Evolutionary conservation across 2,329 filamentous ascomycete species (phyloP).

Genomic region (Hypomyces rosellus): DNA sequence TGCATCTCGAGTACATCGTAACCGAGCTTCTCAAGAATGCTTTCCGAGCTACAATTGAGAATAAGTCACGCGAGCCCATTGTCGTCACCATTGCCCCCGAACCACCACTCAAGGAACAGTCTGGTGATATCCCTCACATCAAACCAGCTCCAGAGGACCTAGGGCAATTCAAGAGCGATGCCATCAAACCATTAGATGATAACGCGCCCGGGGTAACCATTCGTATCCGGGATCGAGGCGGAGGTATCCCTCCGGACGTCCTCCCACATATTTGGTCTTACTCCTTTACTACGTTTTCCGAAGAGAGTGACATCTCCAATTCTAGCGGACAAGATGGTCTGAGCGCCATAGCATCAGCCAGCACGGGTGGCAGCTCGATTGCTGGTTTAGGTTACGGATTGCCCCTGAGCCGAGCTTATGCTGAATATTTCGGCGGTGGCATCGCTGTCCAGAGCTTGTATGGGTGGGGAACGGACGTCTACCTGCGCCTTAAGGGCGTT

Average conservation of each 20-base stretch:
- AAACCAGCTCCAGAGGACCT: constrained; percentile 31
- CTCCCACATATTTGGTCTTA: constrained; percentile 92
- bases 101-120: constrained; percentile 33
- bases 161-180: constrained; percentile 37
- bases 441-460: constrained; percentile 93
- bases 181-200: constrained; percentile 54
- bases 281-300: constrained; percentile 90
- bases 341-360: constrained; percentile 66
- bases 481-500: constrained; percentile 57
- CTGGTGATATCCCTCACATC: constrained; percentile 21
- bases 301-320: constrained; percentile 39
- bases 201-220: constrained; percentile 84
- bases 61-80: constrained; percentile 71
- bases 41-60: constrained; percentile 88
- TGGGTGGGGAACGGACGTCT: constrained; percentile 79
- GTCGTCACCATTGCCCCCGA: constrained; percentile 86
- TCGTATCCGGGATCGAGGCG: constrained; percentile 89
- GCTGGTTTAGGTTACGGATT: constrained; percentile 90
- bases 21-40: constrained; percentile 96
- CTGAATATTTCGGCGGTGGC: constrained; percentile 95
- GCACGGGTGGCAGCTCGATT: constrained; percentile 72
- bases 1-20: constrained; percentile 95
- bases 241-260: constrained; percentile 81
- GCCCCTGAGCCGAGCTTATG: constrained; percentile 85
- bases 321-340: constrained; percentile 49